Base-by-base conservation (phyloP, 257 asterid species). In the Ballota nigra region DNA sequence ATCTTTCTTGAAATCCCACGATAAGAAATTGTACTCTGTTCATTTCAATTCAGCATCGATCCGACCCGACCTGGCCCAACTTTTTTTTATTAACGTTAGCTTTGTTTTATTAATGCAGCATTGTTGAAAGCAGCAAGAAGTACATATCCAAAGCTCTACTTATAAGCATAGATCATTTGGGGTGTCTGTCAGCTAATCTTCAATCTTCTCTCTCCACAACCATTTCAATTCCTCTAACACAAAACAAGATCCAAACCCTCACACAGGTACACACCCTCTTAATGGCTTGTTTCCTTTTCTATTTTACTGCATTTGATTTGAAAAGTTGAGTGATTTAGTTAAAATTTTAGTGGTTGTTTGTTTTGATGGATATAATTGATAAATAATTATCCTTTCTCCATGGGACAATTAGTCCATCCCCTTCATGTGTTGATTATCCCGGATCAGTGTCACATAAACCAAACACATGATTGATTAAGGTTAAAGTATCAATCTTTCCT, bases 131-230 rank as follows among this genome's bases (percentile, higher is more conserved):
- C 65, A 86, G 95, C 4, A 87, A 80, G 68, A 91, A 87, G 49
- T 90, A 86, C 72, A 11, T 86, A 5, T 70, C 83, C 23, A 70
- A 72, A 60, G 96, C 95, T 3, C 84, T 86, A 0, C 89, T 88
- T 5, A 83, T 89, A 29, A 77, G 81, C 0, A 80, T 88, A 22
- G 96, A 90, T 84, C 95, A 88, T 83, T 56, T 90, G 2, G 96
- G 95, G 56, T 75, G 80, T 79, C 76, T 90, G 8, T 82, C 96
- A 38, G 83, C 89, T 49, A 77, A 78, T 22, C 86, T 90, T 63
- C 89, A 90, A 77, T 63, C 73, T 28, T 71, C 34, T 28, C 71
- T 90, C 53, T 45, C 85, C 11, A 45, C 57, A 45, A 76, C 41
- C 70, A 58, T 76, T 73, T 69, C 82, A 15, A 24, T 86, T 78